These are phyloP conservation scores for Fusarium sp. DNA, from an alignment of 2,329 filamentous ascomycete genomes.

Conservation along the genomic window DNA sequence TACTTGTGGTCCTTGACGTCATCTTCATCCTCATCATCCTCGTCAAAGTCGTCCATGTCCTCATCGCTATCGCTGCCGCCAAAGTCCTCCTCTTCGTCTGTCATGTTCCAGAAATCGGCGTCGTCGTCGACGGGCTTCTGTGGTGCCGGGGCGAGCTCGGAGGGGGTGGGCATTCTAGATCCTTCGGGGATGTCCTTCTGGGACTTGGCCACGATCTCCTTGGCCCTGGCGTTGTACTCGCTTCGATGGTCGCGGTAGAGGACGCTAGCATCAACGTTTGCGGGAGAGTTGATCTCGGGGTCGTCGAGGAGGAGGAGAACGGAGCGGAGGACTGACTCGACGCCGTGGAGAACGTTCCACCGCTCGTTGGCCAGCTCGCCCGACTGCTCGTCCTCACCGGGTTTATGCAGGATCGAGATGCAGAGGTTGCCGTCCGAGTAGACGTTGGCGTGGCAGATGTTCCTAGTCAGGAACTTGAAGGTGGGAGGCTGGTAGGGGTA, in stretches of 20 bases:
- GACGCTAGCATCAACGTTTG: constrained; percentile 93
- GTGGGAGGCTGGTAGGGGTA: constrained; percentile 92
- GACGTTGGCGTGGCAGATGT: constrained; percentile 93
- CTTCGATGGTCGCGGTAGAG: constrained; percentile 80
- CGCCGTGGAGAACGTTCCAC: constrained; percentile 93
- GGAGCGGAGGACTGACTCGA: constrained; percentile 93
- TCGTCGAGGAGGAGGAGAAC: constrained; percentile 93
- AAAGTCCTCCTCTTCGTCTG: constrained; percentile 82
- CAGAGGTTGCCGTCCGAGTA: constrained; percentile 91
- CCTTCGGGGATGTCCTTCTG: constrained; percentile 83
- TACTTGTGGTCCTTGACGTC: constrained; percentile 56
- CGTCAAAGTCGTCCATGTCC: constrained; percentile 70
- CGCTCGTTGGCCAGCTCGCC: constrained; percentile 91
- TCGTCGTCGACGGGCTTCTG: constrained; percentile 74
- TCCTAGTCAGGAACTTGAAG: constrained; percentile 81
- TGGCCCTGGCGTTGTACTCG: constrained; percentile 77
- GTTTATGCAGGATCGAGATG: constrained; percentile 94
- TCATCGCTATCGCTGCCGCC: constrained; percentile 78
- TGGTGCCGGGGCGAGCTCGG: constrained; percentile 70
- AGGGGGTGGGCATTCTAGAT: constrained; percentile 84
- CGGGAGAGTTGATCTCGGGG: constrained; percentile 91
- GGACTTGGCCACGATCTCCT: constrained; percentile 76
- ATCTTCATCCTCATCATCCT: constrained; percentile 66
- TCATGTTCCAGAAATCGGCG: constrained; percentile 85
- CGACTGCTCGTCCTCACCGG: constrained; percentile 92